Conservation (phyloP, 169 alveolate genomes). For the Toxoplasma gondii region DNA sequence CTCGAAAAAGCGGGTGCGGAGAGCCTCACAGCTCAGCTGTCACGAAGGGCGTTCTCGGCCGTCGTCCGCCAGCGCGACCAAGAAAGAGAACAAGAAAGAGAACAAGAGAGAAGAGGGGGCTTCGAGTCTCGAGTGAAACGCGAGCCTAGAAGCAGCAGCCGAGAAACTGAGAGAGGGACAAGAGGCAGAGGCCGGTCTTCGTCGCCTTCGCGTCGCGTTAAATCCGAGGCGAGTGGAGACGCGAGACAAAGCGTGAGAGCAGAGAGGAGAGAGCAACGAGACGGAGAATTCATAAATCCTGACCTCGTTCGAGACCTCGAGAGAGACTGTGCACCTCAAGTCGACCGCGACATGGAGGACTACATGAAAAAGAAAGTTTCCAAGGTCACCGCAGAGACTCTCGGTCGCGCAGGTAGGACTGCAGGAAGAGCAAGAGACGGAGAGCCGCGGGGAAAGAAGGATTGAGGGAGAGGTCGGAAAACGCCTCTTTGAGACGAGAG, state of each 20-base stretch:
- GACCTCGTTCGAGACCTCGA: slow-evolving; percentile 60
- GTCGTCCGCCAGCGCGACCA: not conserved
- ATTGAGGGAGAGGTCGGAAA: not conserved
- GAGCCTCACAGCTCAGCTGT: not conserved
- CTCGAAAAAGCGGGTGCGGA: not conserved
- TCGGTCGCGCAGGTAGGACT: slow-evolving; percentile 51
- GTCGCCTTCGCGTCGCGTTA: slow-evolving; percentile 3
- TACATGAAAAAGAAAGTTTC: slow-evolving; percentile 73
- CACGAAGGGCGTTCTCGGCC: not conserved
- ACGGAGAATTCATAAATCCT: slow-evolving; percentile 27
- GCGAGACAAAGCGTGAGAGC: not conserved
- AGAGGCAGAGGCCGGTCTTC: not conserved
- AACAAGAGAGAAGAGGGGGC: not conserved
- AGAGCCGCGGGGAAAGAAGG: not conserved
- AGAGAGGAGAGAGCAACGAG: slow-evolving; percentile 34
- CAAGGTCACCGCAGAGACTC: slow-evolving; percentile 70
- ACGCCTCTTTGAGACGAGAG: no score
- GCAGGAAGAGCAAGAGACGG: not conserved
- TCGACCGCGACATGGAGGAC: slow-evolving; percentile 73
- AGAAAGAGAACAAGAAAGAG: not conserved
- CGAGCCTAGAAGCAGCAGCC: slow-evolving; percentile 33
- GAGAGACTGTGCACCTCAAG: slow-evolving; percentile 52
- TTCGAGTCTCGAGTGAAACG: not conserved
- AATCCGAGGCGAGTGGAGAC: not conserved
- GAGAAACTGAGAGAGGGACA: slow-evolving; percentile 31